Evolutionary conservation across 768 basidiomycete species (phyloP), one percentile per base, ranked within the genome.

Genomic region (Rhodotorula diobovata): DNA sequence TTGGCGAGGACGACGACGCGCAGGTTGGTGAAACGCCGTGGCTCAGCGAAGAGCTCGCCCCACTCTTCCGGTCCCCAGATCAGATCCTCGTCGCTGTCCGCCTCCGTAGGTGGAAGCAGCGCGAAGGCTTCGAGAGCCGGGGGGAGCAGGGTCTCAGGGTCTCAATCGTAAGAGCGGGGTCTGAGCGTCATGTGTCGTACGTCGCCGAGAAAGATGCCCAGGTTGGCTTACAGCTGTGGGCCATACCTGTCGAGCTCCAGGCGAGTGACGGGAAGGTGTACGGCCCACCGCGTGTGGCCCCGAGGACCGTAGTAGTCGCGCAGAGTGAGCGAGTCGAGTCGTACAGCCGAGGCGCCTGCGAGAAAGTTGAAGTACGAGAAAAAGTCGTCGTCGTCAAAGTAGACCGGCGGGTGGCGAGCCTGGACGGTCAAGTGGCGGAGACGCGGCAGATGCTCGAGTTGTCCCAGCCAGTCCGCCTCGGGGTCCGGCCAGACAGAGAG

Each of bases 131-230:
- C 15, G 53, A 30, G 53, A 4, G 15, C 53, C 0, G 32, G n/a
- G 14, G 12, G 10, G 14, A 30, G 30, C 30, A 16, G 3, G 11
- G 16, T 21, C 4, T 20, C 3, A 15, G 8, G 5, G n/a, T 8
- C 6, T 9, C 18, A 14, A 12, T 16, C 4, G 30, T 32, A 9
- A 5, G 30, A 4, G 15, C 8, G 0, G 6, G 53, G n/a, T 8
- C 28, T 20, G 15, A 54, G 15, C 2, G 4, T 32, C 30, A 54
- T 18, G 30, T 30, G 53, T 15, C 30, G 53, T 1, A 30, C 30
- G n/a, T 4, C 34, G 53, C 15, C 14, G 30, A 54, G n/a, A 30
- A 15, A 23, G 30, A 53, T 3, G 21, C 7, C 4, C 23, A 48
- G 46, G 20, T 3, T 23, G 15, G 20, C 46, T 2, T 28, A 12